phyloP scores from a whole-genome alignment of 2,329 filamentous ascomycete genomes.

The Pyrenochaeta sp. region DNA sequence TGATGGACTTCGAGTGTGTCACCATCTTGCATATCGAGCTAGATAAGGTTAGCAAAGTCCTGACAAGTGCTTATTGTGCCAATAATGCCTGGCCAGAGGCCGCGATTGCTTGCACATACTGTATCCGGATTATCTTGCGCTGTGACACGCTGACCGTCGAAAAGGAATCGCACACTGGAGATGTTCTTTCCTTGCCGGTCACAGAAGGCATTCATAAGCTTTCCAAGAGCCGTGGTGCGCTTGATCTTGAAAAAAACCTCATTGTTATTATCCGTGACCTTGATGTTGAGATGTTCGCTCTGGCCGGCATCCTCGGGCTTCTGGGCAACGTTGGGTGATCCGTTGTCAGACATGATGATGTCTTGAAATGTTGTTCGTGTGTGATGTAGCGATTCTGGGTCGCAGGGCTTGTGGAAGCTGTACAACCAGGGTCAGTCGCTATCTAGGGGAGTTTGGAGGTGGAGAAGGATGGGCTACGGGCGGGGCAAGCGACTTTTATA shows the following conservation, averaged over 20 bases:
- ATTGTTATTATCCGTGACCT: conserved; percentile 99
- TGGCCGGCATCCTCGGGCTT: conserved; percentile 58
- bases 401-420: conserved; percentile 6
- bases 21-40: conserved; percentile 97
- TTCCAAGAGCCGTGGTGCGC: conserved; percentile 92
- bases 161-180: conserved; percentile 88
- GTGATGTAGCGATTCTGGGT: conserved; percentile 2
- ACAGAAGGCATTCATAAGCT: conserved; percentile 98
- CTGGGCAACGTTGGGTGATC: conserved; percentile 50
- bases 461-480: conserved; percentile 29
- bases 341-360: conserved; percentile 54
- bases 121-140: conserved; percentile 88
- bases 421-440: conserved; percentile 22
- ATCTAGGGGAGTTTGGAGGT: too few relatives aligned
- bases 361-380: neutral
- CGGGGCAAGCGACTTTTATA: conserved; percentile 31
- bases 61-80: neutral
- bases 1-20: conserved; percentile 98
- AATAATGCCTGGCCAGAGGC: neutral
- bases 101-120: conserved; percentile 65
- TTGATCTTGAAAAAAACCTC: conserved; percentile 99
- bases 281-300: conserved; percentile 95
- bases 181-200: conserved; percentile 91
- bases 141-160: conserved; percentile 93
- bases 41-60: conserved; percentile 18